Base-by-base conservation (phyloP, 2,329 filamentous ascomycete species). In the Fusarium buxicola region DNA sequence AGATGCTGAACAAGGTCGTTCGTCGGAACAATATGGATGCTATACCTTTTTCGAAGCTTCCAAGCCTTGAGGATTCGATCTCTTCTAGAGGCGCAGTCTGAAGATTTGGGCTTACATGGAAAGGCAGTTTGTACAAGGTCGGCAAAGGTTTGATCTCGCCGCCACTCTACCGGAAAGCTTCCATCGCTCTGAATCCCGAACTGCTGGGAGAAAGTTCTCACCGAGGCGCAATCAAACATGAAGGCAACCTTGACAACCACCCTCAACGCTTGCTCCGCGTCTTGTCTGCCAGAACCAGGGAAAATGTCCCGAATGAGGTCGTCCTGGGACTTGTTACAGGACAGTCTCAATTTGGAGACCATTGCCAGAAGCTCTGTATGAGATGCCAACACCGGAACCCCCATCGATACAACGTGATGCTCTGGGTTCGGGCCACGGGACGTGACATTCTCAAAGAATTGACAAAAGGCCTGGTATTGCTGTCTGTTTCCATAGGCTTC, bases 1-100 rank as follows among this genome's bases (percentile, higher is more conserved):
- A 49, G 46, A 18, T 40, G 46, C n/a, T 49, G 31, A 6, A 49
- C 12, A 8, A 49, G 10, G 21, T 49, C 28, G 3, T 40, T 24
- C 8, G 46, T 49, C 2, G 24, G 12, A 13, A 13, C 13, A 2
- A 49, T 18, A 2, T 39, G n/a, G 7, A 49, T 39, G 4, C n/a
- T 24, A 30, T 39, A 39, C n/a, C 46, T 31, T 10, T 21, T 40
- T 2, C 4, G 8, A 5, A 49, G 35, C 15, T 49, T 49, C 46
- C 35, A 49, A 11, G 46, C 46, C 18, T 49, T 49, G 5, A 49
- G 25, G 12, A 6, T 7, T 13, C 30, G 30, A 32, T 32, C 30
- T 3, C 7, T 32, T 32, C 9, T 13, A 7, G 30, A 32, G 30
- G 10, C 10, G n/a, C 12, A 32, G n/a, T 32, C 12, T 32, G 30